Base-by-base conservation (phyloP, 441 rosid genomes). In the Brassica balearica region DNA sequence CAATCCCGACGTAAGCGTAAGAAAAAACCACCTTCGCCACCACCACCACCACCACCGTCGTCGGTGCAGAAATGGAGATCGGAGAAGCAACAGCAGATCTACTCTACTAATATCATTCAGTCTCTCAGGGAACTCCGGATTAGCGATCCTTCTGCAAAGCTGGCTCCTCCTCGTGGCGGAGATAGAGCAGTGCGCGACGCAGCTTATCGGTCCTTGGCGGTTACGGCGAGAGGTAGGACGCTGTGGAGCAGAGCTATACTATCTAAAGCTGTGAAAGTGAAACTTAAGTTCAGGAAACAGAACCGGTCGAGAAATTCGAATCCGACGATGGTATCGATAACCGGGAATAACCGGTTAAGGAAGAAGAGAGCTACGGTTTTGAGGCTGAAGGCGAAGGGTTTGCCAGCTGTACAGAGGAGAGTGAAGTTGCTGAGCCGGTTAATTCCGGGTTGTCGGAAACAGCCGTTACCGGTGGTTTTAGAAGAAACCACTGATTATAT, bases 401-500 rank as follows among this genome's bases (percentile, higher is more conserved):
- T 86, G 17, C 93, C 93, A 61, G 85, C 90, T 32, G 94, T 93
- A 15, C 96, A 90, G 80, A 81, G 88, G 78, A 95, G 87, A 78
- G 95, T 89, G 27, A 85, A 90, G 53, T 34, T 88, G n/a, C 89
- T 95, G 9, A 92, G 99, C 62, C 88, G 94, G 77, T 73, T 95
- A 80, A 91, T 95, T 66, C 99, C 99, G 2, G 99, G 99, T 69
- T 95, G 99, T 89, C 87, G 91, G 77, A 95, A 92, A 80, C 89
- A 95, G 77, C 82, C 94, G 15, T 74, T 95, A 43, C 97, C 97
- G 15, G 90, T 95, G 58, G 87, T 95, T 69, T 84, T 95, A 20
- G 97, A 95, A 71, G 99, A 95, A 74, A 92, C 95, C 0, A 88
- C 95, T 0, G 99, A 95, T 87, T 95, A 95, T 68, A 95, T 95